Evolutionary conservation across 192 early-diverging fungal genomes (phyloP).

Genomic region (Rhizophagus prolifer): DNA sequence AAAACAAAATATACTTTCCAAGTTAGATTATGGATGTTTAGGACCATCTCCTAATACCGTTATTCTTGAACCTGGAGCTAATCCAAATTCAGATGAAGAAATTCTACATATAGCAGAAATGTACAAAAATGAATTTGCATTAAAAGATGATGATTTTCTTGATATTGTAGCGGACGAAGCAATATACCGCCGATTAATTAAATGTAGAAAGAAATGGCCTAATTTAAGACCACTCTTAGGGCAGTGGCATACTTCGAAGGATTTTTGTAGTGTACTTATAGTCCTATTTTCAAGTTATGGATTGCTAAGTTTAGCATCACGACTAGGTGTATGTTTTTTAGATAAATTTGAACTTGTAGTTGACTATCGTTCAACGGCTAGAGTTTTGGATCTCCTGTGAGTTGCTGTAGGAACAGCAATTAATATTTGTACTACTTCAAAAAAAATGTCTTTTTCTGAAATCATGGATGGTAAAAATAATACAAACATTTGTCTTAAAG

Average conservation of each 20-base stretch:
- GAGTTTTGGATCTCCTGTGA: conserved; percentile 14
- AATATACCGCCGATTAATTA: neutral
- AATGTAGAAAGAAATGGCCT: neutral
- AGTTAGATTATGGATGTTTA: neutral
- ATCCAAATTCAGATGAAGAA: conserved; percentile 10
- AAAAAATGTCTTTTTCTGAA: neutral
- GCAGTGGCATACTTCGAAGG: neutral
- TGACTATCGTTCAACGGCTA: conserved; percentile 5
- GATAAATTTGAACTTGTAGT: conserved; percentile 24
- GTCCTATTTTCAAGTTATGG: neutral
- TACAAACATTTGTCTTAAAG: neutral
- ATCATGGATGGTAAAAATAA: neutral
- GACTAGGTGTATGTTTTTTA: neutral
- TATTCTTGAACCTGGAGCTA: neutral
- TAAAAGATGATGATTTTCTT: neutral
- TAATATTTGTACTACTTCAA: neutral
- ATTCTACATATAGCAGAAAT: neutral
- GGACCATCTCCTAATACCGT: neutral
- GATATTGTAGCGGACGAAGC: neutral
- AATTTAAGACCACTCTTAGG: neutral
- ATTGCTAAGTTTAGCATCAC: neutral
- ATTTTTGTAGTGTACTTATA: neutral
- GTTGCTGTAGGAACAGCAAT: conserved; percentile 1
- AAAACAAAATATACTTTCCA: neutral
- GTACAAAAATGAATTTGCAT: conserved; percentile 3